These are phyloP conservation scores for Coelastrella sp. DNA, from an alignment of 139 green algal species.

Conservation along the genomic window DNA sequence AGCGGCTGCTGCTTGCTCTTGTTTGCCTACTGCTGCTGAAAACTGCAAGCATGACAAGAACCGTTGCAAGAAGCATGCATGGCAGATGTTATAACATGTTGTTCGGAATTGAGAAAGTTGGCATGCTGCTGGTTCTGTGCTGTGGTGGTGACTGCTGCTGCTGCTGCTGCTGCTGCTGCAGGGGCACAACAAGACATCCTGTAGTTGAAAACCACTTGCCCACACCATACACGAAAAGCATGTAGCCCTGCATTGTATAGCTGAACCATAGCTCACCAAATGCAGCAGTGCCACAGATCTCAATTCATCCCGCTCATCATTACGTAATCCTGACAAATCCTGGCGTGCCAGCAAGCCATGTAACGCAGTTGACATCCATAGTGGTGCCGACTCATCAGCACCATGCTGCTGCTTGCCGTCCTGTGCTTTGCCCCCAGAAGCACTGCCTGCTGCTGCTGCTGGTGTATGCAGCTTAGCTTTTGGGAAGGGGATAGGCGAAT, in stretches of 20 bases:
- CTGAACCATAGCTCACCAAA: background rate
- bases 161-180: background rate
- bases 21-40: background rate
- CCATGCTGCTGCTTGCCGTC: background rate
- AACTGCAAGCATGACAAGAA: background rate
- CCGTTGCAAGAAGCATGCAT: background rate
- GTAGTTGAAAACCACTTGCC: too few species aligned
- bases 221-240: background rate
- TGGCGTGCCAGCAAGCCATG: background rate
- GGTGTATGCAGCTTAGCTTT: background rate
- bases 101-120: too few species aligned
- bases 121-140: background rate
- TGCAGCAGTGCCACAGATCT: slow-evolving; percentile 34
- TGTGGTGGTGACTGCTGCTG: background rate
- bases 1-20: background rate
- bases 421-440: background rate
- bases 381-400: background rate
- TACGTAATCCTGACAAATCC: background rate
- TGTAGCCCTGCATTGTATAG: too few species aligned
- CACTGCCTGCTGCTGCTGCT: background rate
- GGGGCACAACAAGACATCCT: too few species aligned
- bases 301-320: background rate
- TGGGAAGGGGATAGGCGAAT: too few species aligned
- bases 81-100: background rate
- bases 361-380: background rate